Conservation (phyloP, 2,329 filamentous ascomycete species). For the Geosmithia morbida region DNA sequence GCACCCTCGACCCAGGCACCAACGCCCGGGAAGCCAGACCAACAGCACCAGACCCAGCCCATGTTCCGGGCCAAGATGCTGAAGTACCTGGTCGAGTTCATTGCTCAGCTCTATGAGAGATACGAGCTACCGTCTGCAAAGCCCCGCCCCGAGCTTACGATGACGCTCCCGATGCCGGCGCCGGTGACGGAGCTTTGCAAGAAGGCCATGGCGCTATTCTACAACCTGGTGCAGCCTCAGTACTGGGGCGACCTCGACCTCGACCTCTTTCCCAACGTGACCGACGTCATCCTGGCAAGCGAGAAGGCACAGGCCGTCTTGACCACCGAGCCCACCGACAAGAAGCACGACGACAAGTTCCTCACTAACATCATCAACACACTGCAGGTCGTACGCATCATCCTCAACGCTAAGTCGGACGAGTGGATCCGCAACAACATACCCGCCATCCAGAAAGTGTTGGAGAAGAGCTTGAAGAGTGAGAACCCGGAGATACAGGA, state of each 20-base stretch:
- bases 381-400: constrained; percentile 78
- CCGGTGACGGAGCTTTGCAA: constrained; percentile 66
- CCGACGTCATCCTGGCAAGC: constrained; percentile 68
- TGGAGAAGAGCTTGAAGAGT: constrained; percentile 79
- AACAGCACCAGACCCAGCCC: constrained; percentile 41
- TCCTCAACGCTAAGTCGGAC: constrained; percentile 75
- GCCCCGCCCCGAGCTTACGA: constrained; percentile 25
- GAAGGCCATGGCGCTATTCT: constrained; percentile 68
- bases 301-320: constrained; percentile 57
- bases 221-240: constrained; percentile 70
- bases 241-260: constrained; percentile 91
- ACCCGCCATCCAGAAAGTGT: constrained; percentile 64
- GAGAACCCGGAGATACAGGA: constrained; percentile 91
- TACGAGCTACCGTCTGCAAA: constrained; percentile 63
- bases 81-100: constrained; percentile 92
- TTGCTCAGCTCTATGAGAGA: constrained; percentile 76
- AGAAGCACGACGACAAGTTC: constrained; percentile 70
- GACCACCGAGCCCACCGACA: constrained; percentile 38
- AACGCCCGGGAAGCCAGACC: constrained; percentile 41
- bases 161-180: constrained; percentile 31
- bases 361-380: constrained; percentile 85
- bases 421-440: constrained; percentile 82
- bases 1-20: background rate
- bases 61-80: constrained; percentile 65
- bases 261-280: constrained; percentile 81